Percentiles rank a stretch among this genome's conserved stretches.
Conservation (phyloP, 805 yeast genomes). For the Metschnikowia proteae region DNA sequence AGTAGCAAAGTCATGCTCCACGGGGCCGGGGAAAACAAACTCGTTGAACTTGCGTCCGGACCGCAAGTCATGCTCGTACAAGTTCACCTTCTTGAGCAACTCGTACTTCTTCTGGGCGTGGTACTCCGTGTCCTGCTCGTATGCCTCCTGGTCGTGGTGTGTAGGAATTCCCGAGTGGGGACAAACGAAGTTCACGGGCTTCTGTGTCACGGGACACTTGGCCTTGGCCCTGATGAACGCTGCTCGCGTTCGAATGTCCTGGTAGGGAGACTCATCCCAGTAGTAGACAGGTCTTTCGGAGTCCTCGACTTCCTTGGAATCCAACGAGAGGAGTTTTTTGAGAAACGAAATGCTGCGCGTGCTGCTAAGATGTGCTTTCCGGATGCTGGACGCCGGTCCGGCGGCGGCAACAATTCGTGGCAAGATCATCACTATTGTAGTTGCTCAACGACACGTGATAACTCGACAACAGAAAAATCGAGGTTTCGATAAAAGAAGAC, state of each 20-base stretch:
- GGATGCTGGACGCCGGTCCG: slow-evolving; percentile 1
- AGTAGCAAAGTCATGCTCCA: slow-evolving; percentile 68
- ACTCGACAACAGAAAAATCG: not conserved
- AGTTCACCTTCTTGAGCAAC: slow-evolving; percentile 77
- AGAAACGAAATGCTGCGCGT: slow-evolving; percentile 28
- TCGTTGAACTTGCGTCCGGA: slow-evolving; percentile 94
- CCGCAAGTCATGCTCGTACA: slow-evolving; percentile 91
- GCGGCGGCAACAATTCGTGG: slow-evolving; percentile 2
- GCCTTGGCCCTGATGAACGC: slow-evolving; percentile 86
- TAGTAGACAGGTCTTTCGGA: slow-evolving; percentile 42
- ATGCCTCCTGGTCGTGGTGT: slow-evolving; percentile 84
- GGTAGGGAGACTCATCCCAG: slow-evolving; percentile 91
- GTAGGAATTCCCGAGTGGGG: slow-evolving; percentile 96
- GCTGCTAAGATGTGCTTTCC: not conserved
- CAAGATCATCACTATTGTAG: not conserved
- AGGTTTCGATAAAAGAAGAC: not conserved
- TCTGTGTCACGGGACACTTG: slow-evolving; percentile 83
- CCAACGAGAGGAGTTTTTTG: slow-evolving; percentile 37
- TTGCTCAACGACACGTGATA: not conserved
- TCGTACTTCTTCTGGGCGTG: slow-evolving; percentile 67
- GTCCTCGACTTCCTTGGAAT: slow-evolving; percentile 26
- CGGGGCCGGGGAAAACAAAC: slow-evolving; percentile 84
- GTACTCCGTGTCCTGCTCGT: slow-evolving; percentile 76
- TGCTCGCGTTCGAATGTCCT: slow-evolving; percentile 85
- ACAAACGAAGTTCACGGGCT: slow-evolving; percentile 79